Base-by-base conservation (phyloP, 2,329 filamentous ascomycete genomes). In the Arthroderma sp. region DNA sequence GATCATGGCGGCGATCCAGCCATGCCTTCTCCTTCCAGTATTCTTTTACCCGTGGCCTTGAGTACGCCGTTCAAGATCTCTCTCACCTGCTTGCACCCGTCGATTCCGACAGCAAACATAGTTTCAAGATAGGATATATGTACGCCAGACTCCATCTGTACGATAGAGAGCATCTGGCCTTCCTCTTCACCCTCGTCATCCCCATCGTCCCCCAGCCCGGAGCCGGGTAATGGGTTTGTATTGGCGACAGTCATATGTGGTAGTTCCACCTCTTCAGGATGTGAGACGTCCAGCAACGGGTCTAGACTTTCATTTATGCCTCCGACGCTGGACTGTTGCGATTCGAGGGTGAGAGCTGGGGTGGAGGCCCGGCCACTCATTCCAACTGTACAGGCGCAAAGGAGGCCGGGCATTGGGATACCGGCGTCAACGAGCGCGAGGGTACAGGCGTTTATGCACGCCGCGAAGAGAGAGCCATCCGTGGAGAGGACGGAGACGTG, bases 391-490 rank as follows among this genome's bases (percentile, higher is more conserved):
- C 86, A 93, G 4, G 88, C 86, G 22, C 81, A 80, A 2, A 96
- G 76, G 60, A 95, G 93, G 59, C 94, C 86, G 2, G 80, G 79
- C 88, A 96, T 95, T 27, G 91, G 91, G 15, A 98, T 82, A 43
- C 91, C 91, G 0, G 91, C 91, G 60, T 98, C 91, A 50, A 96
- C 82, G 22, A 96, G 77, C 0, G 91, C 91, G 8, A 98, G 77
- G 0, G 89, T 94, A 0, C 84, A 78, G 3, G 91, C 91, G 58
- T 98, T 98, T 54, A 96, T 72, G 38, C 89, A 86, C 0, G 87
- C 83, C 0, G 89, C 87, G 15, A 98, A 79, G 2, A 96, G 74
- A 0, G 84, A 88, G 29, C 91, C 91, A 62, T 98, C 91, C 54
- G 93, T 82, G 0, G 82, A 84, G 38, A 98, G 78, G 32, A 98